A percentile compares a stretch with the other conserved stretches of the same genome.
Conservation (phyloP, 2,329 filamentous ascomycete species). For the Xylaria sp. region DNA sequence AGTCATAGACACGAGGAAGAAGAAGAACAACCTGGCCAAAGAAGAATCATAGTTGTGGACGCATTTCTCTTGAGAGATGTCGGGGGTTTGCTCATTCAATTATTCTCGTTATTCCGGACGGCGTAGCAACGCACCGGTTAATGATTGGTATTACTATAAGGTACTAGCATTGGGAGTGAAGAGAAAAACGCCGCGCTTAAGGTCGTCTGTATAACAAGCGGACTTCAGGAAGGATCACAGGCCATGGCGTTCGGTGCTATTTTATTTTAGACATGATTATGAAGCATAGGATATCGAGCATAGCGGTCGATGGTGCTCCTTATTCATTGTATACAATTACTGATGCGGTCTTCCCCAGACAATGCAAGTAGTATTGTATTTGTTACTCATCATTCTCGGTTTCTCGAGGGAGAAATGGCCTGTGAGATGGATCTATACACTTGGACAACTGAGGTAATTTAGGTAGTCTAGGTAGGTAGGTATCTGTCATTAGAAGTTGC, state of each 20-base stretch:
- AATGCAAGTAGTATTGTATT: constrained; percentile 19
- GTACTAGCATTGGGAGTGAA: constrained; percentile 31
- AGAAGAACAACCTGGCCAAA: constrained; percentile 42
- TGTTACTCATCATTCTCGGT: background rate
- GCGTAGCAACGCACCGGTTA: constrained; percentile 16
- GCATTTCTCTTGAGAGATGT: constrained; percentile 8
- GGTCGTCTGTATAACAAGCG: constrained; percentile 46
- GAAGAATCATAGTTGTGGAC: constrained; percentile 39
- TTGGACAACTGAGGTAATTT: background rate
- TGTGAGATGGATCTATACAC: background rate
- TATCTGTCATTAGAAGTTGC: constrained; percentile 10
- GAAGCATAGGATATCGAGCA: constrained; percentile 44
- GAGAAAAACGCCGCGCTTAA: constrained; percentile 26
- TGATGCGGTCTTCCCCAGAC: constrained; percentile 22
- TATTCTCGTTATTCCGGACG: constrained; percentile 24
- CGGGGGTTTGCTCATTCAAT: constrained; percentile 26
- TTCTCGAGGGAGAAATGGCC: background rate
- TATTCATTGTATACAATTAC: constrained; percentile 45
- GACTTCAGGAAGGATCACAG: constrained; percentile 43
- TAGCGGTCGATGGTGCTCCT: constrained; percentile 37
- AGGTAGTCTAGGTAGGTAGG: background rate
- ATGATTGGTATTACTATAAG: constrained; percentile 30
- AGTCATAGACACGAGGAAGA: constrained; percentile 30
- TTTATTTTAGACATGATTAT: constrained; percentile 43
- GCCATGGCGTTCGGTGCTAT: constrained; percentile 45